A percentile compares a stretch with the other conserved stretches of the same genome.
Evolutionary conservation across 2,329 filamentous ascomycete genomes (phyloP).

Genomic region (Lecanosticta acicola): DNA sequence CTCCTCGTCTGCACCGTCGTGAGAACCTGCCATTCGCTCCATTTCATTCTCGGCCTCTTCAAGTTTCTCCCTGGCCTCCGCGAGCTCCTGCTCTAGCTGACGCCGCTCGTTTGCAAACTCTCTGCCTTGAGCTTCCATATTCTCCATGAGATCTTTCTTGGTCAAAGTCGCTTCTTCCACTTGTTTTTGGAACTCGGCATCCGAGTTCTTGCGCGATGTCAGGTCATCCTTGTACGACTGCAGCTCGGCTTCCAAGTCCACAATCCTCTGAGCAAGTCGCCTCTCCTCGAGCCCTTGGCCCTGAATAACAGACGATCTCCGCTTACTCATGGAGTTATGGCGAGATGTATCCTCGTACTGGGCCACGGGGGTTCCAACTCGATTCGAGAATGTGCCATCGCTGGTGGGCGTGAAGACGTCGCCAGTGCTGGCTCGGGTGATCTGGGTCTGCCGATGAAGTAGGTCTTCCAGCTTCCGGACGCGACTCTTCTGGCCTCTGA

Average conservation of each 20-base stretch:
- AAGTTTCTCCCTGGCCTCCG: constrained; percentile 65
- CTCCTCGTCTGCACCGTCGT: constrained; percentile 73
- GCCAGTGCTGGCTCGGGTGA: constrained; percentile 39
- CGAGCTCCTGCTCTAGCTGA: constrained; percentile 74
- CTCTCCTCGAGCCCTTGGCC: constrained; percentile 58
- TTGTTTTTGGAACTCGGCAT: constrained; percentile 59
- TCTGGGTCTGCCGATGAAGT: constrained; percentile 70
- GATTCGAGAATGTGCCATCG: constrained; percentile 19
- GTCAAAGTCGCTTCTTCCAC: constrained; percentile 84
- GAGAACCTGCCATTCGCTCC: constrained; percentile 73
- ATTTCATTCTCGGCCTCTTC: constrained; percentile 92
- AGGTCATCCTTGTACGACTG: constrained; percentile 69
- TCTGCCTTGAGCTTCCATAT: constrained; percentile 84
- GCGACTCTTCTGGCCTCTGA: constrained; percentile 89
- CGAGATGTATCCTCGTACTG: constrained; percentile 21
- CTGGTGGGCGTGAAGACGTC: constrained; percentile 32
- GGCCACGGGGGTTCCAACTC: constrained; percentile 15
- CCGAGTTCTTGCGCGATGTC: constrained; percentile 46
- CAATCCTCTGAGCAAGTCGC: constrained; percentile 55
- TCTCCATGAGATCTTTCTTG: constrained; percentile 88
- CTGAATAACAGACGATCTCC: constrained; percentile 57
- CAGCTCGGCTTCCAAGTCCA: constrained; percentile 72
- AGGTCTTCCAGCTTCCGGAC: constrained; percentile 88
- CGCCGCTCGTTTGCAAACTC: constrained; percentile 84
- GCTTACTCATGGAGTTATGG: constrained; percentile 26